phyloP scores from a whole-genome alignment of 805 yeast species.

The Blastobotrys peoriensis region DNA sequence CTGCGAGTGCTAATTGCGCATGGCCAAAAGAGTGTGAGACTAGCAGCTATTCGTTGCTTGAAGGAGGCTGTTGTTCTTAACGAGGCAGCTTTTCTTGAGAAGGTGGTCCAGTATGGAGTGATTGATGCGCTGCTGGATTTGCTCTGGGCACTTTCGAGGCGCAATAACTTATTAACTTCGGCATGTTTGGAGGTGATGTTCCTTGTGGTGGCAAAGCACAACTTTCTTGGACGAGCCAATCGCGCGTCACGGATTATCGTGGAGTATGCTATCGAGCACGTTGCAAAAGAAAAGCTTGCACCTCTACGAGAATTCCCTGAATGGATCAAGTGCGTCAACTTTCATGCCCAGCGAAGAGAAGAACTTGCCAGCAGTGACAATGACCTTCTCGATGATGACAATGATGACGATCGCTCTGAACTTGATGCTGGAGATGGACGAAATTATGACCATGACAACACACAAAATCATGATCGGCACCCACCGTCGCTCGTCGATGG shows the following conservation, averaged over 20 bases:
- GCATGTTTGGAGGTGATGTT: conserved; percentile 58
- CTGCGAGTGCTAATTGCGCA: conserved; percentile 46
- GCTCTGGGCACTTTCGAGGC: conserved; percentile 41
- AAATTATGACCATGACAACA: background rate
- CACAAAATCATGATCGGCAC: no score
- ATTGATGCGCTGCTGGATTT: conserved; percentile 45
- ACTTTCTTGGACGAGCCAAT: background rate
- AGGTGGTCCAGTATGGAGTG: conserved; percentile 50
- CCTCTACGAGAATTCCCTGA: background rate
- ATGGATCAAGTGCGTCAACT: background rate
- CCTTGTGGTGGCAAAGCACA: background rate
- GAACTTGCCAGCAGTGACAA: background rate
- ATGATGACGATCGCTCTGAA: background rate
- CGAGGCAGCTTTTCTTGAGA: conserved; percentile 54
- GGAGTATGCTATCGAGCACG: background rate
- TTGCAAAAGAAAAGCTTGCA: background rate
- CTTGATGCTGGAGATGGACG: background rate
- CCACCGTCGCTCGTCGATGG: no score
- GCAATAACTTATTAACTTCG: conserved; percentile 65
- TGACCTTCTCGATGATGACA: background rate
- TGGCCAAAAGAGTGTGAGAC: conserved; percentile 51
- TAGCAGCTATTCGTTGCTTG: conserved; percentile 65
- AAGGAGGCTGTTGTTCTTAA: conserved; percentile 52
- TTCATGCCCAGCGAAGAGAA: background rate
- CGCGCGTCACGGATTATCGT: background rate